Conservation (phyloP, 2,329 filamentous ascomycete genomes). For the Fusarium brevicatenulatum region DNA sequence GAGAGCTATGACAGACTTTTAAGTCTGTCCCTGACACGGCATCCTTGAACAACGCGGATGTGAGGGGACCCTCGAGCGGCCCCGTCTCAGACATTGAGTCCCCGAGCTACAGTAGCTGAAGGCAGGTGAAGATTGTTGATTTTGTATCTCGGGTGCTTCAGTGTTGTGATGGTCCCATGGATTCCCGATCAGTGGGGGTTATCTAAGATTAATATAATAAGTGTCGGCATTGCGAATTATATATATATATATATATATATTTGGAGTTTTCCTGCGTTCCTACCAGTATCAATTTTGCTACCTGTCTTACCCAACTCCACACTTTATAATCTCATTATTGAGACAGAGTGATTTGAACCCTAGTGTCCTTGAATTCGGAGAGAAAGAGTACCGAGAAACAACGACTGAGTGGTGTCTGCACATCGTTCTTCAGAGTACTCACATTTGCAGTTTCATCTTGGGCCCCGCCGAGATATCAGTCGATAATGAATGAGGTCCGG, state of each 20-base stretch:
- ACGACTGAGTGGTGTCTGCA: background rate
- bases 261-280: background rate
- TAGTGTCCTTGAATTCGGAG: rapidly evolving
- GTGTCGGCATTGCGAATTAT: background rate
- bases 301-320: background rate
- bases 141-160: background rate
- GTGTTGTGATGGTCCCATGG: background rate
- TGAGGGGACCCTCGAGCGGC: background rate
- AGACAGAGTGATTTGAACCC: background rate
- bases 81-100: background rate
- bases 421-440: background rate
- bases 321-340: background rate
- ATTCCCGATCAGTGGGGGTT: background rate
- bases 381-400: background rate
- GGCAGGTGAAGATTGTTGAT: background rate
- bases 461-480: rapidly evolving
- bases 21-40: background rate
- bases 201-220: background rate
- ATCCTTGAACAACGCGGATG: background rate
- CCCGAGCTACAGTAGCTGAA: background rate
- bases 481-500: background rate
- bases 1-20: background rate
- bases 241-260: too few species aligned
- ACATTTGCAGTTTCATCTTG: rapidly evolving
- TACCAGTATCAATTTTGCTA: background rate